A percentile compares a stretch with the other conserved stretches of the same genome.
These are phyloP conservation scores for Pulveroboletus sp. DNA, from an alignment of 768 basidiomycete genomes.

Conservation along the genomic window DNA sequence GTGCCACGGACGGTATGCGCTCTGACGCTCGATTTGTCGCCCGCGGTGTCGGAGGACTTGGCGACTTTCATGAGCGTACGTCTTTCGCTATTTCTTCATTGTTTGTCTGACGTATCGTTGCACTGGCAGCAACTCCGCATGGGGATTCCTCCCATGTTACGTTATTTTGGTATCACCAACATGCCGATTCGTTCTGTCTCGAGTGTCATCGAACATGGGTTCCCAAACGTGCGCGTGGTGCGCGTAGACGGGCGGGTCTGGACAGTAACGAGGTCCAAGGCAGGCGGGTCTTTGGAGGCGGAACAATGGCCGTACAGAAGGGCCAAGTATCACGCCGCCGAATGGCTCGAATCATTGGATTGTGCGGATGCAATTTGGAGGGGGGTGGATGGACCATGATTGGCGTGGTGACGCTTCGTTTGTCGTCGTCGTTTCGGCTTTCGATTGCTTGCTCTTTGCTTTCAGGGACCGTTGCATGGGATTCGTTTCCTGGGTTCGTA, in stretches of 20 bases:
- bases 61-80: constrained; percentile 41
- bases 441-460: no score
- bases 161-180: constrained; percentile 55
- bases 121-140: constrained; percentile 52
- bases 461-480: no score
- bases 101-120: background rate
- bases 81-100: background rate
- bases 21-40: constrained; percentile 41
- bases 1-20: constrained; percentile 53
- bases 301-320: constrained; percentile 57
- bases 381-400: constrained; percentile 13
- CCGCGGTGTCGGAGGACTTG: constrained; percentile 38
- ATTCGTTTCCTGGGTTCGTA: no score
- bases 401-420: no score
- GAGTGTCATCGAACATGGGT: constrained; percentile 52
- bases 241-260: constrained; percentile 52
- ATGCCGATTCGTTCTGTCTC: constrained; percentile 38
- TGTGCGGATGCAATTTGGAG: constrained; percentile 51
- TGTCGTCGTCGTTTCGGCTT: no score
- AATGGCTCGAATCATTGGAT: constrained; percentile 64
- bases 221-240: constrained; percentile 57
- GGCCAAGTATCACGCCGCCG: constrained; percentile 46
- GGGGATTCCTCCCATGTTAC: constrained; percentile 50
- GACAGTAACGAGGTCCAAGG: constrained; percentile 38
- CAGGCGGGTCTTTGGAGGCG: constrained; percentile 37